Conservation (phyloP, 192 early-diverging fungal species). For the Chytriomyces sp. region DNA sequence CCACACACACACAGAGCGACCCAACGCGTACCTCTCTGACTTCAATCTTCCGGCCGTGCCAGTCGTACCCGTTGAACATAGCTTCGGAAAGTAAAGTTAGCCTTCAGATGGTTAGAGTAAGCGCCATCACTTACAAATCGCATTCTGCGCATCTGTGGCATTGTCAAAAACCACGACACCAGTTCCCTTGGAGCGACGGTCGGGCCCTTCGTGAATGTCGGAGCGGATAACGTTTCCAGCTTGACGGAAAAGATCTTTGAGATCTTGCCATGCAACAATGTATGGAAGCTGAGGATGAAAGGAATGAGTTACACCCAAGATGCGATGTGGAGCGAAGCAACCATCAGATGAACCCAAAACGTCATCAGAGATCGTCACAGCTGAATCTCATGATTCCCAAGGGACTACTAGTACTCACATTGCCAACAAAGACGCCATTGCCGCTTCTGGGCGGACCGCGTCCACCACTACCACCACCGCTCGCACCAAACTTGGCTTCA, state of each 20-base stretch:
- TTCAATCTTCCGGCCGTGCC: conserved; percentile 74
- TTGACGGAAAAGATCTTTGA: conserved; percentile 83
- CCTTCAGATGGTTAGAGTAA: background rate
- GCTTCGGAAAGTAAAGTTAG: conserved; percentile 53
- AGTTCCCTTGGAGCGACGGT: conserved; percentile 69
- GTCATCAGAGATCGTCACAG: background rate
- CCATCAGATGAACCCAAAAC: background rate
- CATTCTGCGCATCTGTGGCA: conserved; percentile 61
- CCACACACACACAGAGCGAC: too few species aligned
- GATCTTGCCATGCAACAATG: conserved; percentile 79
- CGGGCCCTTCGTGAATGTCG: conserved; percentile 64
- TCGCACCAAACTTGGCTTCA: conserved; percentile 41
- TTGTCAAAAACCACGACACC: conserved; percentile 78
- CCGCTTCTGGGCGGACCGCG: conserved; percentile 12
- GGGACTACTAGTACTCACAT: background rate
- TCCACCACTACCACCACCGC: conserved; percentile 5
- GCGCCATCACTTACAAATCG: conserved; percentile 67
- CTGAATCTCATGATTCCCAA: background rate
- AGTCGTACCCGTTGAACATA: conserved; percentile 78
- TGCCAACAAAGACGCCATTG: conserved; percentile 6
- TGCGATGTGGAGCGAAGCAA: too few species aligned
- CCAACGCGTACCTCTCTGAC: conserved; percentile 73
- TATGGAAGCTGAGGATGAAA: conserved; percentile 64
- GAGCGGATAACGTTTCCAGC: conserved; percentile 71
- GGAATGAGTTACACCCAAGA: background rate